phyloP scores from a whole-genome alignment of 805 yeast species.

The Komagataella pseudopastoris region DNA sequence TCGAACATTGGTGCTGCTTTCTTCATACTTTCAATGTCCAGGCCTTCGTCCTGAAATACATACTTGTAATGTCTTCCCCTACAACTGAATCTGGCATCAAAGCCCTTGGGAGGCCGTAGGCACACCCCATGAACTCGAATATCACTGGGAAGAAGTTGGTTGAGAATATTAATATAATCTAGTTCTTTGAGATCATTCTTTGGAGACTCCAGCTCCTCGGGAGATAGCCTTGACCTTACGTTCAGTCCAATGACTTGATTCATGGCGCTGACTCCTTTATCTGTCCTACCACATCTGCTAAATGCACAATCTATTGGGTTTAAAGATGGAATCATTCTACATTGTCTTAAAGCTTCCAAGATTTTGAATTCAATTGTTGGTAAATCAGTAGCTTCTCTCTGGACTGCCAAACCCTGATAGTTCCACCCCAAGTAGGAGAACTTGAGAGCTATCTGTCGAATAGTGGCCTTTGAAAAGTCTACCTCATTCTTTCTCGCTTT shows the following conservation, averaged over 20 bases:
- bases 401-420: constrained; percentile 82
- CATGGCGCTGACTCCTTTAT: constrained; percentile 94
- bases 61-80: constrained; percentile 76
- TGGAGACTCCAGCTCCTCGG: constrained; percentile 47
- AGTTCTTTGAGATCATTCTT: constrained; percentile 53
- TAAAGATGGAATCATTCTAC: constrained; percentile 47
- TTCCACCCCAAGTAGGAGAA: constrained; percentile 93
- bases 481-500: constrained; percentile 23
- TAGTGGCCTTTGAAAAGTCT: constrained; percentile 49
- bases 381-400: constrained; percentile 57
- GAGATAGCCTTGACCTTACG: constrained; percentile 54
- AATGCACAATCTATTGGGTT: constrained; percentile 56
- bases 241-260: constrained; percentile 79
- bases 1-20: constrained; percentile 47
- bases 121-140: constrained; percentile 75
- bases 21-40: constrained; percentile 57
- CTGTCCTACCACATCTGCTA: constrained; percentile 91
- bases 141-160: constrained; percentile 68
- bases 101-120: constrained; percentile 66
- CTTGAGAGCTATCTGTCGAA: constrained; percentile 62
- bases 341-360: constrained; percentile 53
- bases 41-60: constrained; percentile 40
- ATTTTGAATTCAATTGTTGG: constrained; percentile 82
- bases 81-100: constrained; percentile 93
- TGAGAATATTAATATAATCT: constrained; percentile 63